phyloP scores from a whole-genome alignment of 805 yeast genomes.

The Peterozyma toletana region DNA sequence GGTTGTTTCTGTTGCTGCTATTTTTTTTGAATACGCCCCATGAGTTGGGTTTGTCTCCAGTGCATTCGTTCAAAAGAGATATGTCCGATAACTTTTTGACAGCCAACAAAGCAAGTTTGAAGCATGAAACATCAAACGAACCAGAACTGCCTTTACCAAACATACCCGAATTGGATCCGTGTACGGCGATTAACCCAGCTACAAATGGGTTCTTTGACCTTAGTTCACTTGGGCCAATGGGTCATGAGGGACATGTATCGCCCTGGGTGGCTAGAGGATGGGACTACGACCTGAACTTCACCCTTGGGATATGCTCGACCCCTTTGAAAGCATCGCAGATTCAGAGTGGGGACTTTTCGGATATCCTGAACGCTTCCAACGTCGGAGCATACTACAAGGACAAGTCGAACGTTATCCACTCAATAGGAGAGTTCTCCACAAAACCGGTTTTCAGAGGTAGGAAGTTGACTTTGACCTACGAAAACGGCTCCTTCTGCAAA shows the following conservation, averaged over 20 bases:
- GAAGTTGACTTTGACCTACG: constrained; percentile 63
- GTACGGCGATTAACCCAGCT: constrained; percentile 34
- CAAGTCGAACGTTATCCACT: constrained; percentile 30
- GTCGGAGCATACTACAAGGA: constrained; percentile 57
- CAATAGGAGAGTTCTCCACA: constrained; percentile 57
- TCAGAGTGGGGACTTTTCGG: constrained; percentile 20
- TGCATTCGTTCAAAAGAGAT: constrained; percentile 2
- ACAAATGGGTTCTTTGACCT: constrained; percentile 41
- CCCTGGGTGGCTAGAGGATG: constrained; percentile 68
- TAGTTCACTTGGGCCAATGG: constrained; percentile 25
- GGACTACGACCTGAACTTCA: constrained; percentile 66
- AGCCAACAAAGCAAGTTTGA: neutral
- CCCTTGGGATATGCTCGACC: constrained; percentile 65
- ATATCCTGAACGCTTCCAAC: constrained; percentile 28
- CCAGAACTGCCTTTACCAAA: too few relatives aligned
- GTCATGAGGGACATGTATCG: constrained; percentile 21
- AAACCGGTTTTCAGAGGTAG: constrained; percentile 65
- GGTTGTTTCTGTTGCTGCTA: too few relatives aligned
- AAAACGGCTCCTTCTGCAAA: constrained; percentile 56
- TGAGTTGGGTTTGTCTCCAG: too few relatives aligned
- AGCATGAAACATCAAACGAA: too few relatives aligned
- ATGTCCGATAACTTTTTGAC: constrained; percentile 5
- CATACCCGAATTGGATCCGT: constrained; percentile 21
- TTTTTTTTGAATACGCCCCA: too few relatives aligned
- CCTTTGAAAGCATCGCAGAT: constrained; percentile 26